These are phyloP conservation scores for Ceratopteris richardii DNA, from an alignment of 75 land plant species.

Conservation along the genomic window DNA sequence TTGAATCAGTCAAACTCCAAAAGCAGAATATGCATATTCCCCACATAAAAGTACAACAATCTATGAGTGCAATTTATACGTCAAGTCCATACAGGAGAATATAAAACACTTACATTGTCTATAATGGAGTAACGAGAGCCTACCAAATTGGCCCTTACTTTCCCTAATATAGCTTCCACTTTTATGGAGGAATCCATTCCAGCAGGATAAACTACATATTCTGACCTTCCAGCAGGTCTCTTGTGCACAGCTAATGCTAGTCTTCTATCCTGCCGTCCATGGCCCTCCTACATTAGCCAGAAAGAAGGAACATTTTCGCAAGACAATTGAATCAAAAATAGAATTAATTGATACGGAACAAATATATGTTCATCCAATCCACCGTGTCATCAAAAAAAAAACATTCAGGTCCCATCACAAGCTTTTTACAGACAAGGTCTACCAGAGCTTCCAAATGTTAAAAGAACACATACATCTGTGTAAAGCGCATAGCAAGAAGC, in stretches of 20 bases:
- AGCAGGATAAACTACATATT: conserved; percentile 41
- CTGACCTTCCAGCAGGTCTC: conserved; percentile 50
- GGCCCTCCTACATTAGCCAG: conserved; percentile 65
- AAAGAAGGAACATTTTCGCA: too few species aligned
- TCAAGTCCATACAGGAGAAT: too few species aligned
- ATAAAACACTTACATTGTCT: conserved; percentile 46
- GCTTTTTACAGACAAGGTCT: too few species aligned
- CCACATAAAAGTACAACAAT: too few species aligned
- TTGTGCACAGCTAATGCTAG: conserved; percentile 60
- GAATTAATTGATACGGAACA: too few species aligned
- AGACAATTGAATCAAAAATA: not conserved
- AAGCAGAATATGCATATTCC: too few species aligned
- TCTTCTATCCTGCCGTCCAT: conserved; percentile 60
- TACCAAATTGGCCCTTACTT: conserved; percentile 45
- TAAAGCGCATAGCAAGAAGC: conserved; percentile 51
- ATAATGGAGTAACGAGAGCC: conserved; percentile 65
- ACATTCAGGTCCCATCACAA: not conserved
- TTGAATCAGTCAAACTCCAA: too few species aligned
- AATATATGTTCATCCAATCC: too few species aligned
- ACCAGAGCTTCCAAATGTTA: too few species aligned
- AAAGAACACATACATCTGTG: conserved; percentile 43
- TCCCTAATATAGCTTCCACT: conserved; percentile 55
- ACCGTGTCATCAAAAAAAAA: too few species aligned
- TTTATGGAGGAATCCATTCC: not conserved
- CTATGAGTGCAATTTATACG: too few species aligned